Conservation (phyloP, 1,284 basidiomycete genomes). For the Ganoderma multipileum region DNA sequence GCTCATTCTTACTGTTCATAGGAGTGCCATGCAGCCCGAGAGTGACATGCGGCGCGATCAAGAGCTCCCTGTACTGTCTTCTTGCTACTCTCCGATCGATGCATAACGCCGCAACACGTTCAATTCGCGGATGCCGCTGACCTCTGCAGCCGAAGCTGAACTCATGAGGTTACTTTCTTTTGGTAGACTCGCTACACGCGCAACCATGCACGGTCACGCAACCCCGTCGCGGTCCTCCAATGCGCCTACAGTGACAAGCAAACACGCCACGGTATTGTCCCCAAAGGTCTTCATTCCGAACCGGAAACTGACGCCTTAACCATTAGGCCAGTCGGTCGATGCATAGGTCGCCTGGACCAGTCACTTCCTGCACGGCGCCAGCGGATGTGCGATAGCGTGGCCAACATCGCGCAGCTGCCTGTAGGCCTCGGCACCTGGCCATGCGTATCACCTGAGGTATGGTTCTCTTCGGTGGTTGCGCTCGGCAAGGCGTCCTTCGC, state of each 20-base stretch:
- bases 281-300: conserved; percentile 50
- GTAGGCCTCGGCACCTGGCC: conserved; percentile 37
- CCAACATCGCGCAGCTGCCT: conserved; percentile 40
- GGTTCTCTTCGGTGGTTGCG: conserved; percentile 31
- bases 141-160: neutral
- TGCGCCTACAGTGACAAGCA: neutral
- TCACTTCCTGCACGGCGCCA: neutral
- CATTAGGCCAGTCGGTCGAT: conserved; percentile 34
- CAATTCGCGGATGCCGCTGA: neutral
- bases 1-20: neutral
- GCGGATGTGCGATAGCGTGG: neutral
- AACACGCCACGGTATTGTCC: conserved; percentile 17
- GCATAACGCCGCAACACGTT: neutral
- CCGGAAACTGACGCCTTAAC: conserved; percentile 48
- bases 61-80: conserved; percentile 26
- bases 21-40: neutral
- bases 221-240: neutral
- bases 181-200: neutral
- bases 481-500: conserved; percentile 34
- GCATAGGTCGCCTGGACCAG: too few species aligned
- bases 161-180: neutral
- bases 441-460: conserved; percentile 33
- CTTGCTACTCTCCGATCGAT: neutral
- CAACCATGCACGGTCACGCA: neutral
- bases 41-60: neutral